Conservation (phyloP, 306 rosid genomes). For the Medicago ruthenica region DNA sequence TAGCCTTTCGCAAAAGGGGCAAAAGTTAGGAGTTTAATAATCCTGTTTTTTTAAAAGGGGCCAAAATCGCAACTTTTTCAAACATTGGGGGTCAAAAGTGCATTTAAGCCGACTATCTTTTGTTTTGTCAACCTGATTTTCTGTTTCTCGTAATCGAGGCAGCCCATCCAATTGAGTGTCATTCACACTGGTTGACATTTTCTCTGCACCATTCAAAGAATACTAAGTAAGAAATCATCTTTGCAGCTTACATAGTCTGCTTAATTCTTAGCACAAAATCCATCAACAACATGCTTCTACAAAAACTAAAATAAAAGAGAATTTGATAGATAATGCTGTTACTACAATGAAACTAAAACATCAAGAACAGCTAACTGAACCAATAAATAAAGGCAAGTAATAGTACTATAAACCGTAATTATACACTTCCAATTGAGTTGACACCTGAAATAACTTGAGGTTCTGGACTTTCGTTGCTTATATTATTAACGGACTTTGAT, state of each 20-base stretch:
- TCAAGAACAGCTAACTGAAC: conserved; percentile 21
- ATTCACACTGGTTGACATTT: conserved; percentile 43
- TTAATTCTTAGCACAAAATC: conserved; percentile 48
- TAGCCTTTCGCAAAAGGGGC: too few species aligned
- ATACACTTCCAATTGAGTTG: conserved; percentile 27
- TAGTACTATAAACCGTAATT: conserved; percentile 15
- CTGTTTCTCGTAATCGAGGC: conserved; percentile 50
- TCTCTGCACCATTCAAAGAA: conserved; percentile 51
- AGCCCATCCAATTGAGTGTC: conserved; percentile 54
- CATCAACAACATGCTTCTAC: conserved; percentile 48
- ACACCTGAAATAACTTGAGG: conserved; percentile 68
- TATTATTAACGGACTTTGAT: conserved; percentile 55
- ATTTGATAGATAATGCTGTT: conserved; percentile 25
- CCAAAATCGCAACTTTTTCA: too few species aligned
- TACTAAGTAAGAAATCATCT: conserved; percentile 52
- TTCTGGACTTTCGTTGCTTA: conserved; percentile 58
- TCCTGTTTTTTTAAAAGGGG: too few species aligned
- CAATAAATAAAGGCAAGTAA: background rate
- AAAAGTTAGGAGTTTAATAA: too few species aligned
- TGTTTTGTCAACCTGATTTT: conserved; percentile 56
- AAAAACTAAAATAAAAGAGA: conserved; percentile 35
- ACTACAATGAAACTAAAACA: conserved; percentile 26
- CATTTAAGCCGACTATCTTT: too few species aligned
- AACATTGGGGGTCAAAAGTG: too few species aligned
- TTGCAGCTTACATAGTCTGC: conserved; percentile 39